These are phyloP conservation scores for Xylaria nigripes DNA, from an alignment of 495 filamentous ascomycete genomes.

Conservation along the genomic window DNA sequence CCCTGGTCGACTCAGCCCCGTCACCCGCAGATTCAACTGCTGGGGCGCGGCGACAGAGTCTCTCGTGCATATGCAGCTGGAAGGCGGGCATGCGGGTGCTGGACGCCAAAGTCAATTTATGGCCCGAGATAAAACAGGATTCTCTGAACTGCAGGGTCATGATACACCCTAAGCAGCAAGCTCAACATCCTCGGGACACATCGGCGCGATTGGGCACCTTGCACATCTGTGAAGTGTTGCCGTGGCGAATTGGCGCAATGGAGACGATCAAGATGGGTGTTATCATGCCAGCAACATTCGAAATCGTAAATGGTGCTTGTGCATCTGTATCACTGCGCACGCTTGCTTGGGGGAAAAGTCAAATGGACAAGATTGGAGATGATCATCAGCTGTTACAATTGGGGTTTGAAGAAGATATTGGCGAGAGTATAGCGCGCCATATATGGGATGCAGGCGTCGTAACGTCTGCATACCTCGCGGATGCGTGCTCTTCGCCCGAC, in stretches of 20 bases:
- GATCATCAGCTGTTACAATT: slow-evolving; percentile 1
- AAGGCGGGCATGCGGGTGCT: slow-evolving; percentile 34
- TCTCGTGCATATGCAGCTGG: slow-evolving; percentile 22
- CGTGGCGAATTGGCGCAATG: slow-evolving; percentile 6
- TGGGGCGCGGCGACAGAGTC: neutral
- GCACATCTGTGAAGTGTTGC: slow-evolving; percentile 24
- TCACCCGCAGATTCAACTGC: neutral
- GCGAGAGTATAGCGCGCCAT: slow-evolving; percentile 90
- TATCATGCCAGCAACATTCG: slow-evolving; percentile 32
- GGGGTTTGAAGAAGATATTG: slow-evolving; percentile 76
- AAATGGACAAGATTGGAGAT: slow-evolving; percentile 17
- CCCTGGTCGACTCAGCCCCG: slow-evolving; percentile 37
- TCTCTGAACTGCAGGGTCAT: slow-evolving; percentile 26
- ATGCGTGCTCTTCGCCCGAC: slow-evolving; percentile 16
- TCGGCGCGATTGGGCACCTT: slow-evolving; percentile 18
- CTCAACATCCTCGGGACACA: neutral
- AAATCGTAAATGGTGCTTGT: slow-evolving; percentile 21
- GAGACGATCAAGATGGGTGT: slow-evolving; percentile 20
- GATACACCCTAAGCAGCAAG: slow-evolving; percentile 28
- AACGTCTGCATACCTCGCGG: slow-evolving; percentile 31
- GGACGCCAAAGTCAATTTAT: slow-evolving; percentile 30
- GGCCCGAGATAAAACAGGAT: slow-evolving; percentile 11
- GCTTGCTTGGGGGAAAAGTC: slow-evolving; percentile 18
- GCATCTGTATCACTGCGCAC: slow-evolving; percentile 30
- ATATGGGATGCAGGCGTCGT: slow-evolving; percentile 64